A percentile compares a stretch with the other conserved stretches of the same genome.
These are phyloP conservation scores for Hordeum vulgare DNA, from an alignment of 176 grass and related monocot species.

Conservation along the genomic window DNA sequence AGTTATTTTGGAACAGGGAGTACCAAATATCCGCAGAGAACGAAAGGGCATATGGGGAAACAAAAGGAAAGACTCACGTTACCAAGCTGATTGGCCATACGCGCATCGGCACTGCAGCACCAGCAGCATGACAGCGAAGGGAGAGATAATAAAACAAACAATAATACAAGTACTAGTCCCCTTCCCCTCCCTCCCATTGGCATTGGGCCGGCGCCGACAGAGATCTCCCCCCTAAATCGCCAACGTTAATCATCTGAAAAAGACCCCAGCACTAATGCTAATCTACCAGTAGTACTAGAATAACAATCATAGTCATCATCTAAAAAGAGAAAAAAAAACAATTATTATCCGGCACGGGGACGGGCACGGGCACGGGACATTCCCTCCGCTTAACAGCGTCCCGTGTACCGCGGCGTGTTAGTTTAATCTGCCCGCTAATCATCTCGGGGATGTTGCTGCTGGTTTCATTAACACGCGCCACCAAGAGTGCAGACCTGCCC, in stretches of 20 bases:
- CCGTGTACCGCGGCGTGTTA: not conserved
- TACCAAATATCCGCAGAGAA: too few relatives aligned
- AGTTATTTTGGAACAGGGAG: too few relatives aligned
- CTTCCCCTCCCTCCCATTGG: not conserved
- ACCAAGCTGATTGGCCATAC: not conserved
- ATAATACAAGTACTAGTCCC: too few relatives aligned
- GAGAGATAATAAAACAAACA: not conserved
- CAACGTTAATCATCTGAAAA: not conserved
- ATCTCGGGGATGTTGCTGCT: not conserved
- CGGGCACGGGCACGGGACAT: not conserved
- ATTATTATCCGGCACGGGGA: too few relatives aligned
- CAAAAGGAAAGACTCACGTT: not conserved
- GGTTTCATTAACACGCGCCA: not conserved
- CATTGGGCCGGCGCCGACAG: constrained; percentile 11
- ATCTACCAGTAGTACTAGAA: not conserved
- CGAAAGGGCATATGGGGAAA: too few relatives aligned
- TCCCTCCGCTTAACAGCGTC: not conserved
- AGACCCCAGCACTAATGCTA: not conserved
- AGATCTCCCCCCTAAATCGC: constrained; percentile 11
- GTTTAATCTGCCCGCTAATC: not conserved
- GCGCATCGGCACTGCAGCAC: not conserved
- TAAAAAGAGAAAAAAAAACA: too few relatives aligned
- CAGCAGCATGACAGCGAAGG: not conserved
- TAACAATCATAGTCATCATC: too few relatives aligned
- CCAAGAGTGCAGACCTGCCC: not conserved